phyloP scores from a whole-genome alignment of 1,139 yeast species.

The Suhomyces guaymorum region DNA sequence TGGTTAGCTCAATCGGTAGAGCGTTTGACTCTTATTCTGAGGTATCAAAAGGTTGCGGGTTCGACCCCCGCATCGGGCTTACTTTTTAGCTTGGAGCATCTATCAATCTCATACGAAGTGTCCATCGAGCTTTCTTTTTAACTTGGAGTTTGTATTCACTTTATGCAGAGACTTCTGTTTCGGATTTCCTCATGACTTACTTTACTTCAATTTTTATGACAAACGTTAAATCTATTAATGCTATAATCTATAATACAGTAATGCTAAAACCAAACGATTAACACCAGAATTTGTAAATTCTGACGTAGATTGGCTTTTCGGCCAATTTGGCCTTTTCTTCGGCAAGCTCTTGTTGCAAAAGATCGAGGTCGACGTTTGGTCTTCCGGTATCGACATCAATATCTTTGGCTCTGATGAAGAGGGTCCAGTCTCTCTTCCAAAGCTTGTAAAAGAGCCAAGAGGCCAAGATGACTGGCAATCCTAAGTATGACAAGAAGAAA shows the following conservation, averaged over 20 bases:
- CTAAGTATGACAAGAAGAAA: conserved; percentile 64
- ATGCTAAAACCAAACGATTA: too few relatives aligned
- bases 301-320: conserved; percentile 22
- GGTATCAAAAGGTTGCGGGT: conserved; percentile 49
- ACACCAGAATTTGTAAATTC: conserved; percentile 25
- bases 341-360: conserved; percentile 24
- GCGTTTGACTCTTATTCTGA: conserved; percentile 18
- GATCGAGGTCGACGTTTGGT: conserved; percentile 25
- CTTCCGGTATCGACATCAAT: conserved; percentile 29
- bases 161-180: too few relatives aligned
- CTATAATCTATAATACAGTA: conserved; percentile 7
- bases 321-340: conserved; percentile 23
- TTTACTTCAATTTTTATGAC: too few relatives aligned
- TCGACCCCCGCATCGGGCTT: conserved; percentile 53
- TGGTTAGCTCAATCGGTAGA: conserved; percentile 18
- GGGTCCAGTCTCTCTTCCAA: conserved; percentile 54
- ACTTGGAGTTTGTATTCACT: too few relatives aligned
- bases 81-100: not conserved
- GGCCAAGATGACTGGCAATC: conserved; percentile 58
- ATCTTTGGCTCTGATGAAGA: conserved; percentile 24
- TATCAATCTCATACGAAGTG: too few relatives aligned
- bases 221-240: too few relatives aligned
- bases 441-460: conserved; percentile 60
- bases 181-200: too few relatives aligned
- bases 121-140: too few relatives aligned